Conservation (phyloP, 352 stramenopile genomes). For the Globisporangium mamillatum region DNA sequence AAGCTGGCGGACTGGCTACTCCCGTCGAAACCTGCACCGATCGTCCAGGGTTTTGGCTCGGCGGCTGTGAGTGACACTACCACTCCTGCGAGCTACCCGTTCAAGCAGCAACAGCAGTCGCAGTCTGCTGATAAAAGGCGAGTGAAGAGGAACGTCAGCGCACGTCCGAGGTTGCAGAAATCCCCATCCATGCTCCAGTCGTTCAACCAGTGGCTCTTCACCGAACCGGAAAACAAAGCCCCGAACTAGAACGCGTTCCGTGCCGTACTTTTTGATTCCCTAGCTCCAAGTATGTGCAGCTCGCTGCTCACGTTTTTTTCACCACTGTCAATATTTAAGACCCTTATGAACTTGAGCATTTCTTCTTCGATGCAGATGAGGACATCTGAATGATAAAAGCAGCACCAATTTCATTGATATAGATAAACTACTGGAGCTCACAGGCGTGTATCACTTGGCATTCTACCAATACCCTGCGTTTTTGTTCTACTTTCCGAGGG, state of each 20-base stretch:
- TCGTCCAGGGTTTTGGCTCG: not conserved
- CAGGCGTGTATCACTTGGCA: not conserved
- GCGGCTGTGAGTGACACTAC: not conserved
- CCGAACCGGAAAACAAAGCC: slow-evolving; percentile 36
- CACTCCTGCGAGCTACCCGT: slow-evolving; percentile 26
- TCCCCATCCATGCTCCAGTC: slow-evolving; percentile 32
- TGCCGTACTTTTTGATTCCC: not conserved
- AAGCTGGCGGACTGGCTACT: slow-evolving; percentile 62
- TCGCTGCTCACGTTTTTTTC: not conserved
- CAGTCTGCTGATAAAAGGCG: slow-evolving; percentile 3
- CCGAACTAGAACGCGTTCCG: slow-evolving; percentile 13
- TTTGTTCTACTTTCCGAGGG: not conserved
- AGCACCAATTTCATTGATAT: not conserved
- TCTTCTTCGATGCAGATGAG: no score
- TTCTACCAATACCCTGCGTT: not conserved
- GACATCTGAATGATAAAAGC: not conserved
- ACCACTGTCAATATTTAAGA: slow-evolving; percentile 8
- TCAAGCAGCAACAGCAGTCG: slow-evolving; percentile 21
- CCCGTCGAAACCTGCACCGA: slow-evolving; percentile 17
- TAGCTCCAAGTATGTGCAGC: not conserved
- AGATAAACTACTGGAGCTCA: not conserved
- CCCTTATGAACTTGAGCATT: not conserved
- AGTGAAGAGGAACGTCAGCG: slow-evolving; percentile 8
- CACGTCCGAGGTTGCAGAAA: slow-evolving; percentile 20
- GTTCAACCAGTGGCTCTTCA: slow-evolving; percentile 63